A percentile compares a stretch with the other conserved stretches of the same genome.
phyloP scores from a whole-genome alignment of 2,329 filamentous ascomycete species.

The Aspergillus floridensis region DNA sequence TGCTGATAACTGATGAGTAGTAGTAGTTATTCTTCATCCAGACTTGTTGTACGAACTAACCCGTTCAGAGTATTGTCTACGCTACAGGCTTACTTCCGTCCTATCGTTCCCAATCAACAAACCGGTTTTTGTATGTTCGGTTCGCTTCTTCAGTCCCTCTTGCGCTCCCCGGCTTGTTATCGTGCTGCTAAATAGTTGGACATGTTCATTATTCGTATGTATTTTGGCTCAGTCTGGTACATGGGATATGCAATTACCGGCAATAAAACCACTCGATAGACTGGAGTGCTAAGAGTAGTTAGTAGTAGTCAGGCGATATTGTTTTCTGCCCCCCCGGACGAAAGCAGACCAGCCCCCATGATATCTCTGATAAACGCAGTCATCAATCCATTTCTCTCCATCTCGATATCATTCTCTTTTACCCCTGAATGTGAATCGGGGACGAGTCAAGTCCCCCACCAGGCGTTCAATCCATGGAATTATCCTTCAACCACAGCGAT shows the following conservation, averaged over 20 bases:
- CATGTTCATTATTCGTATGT: no score
- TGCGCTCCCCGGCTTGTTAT: not conserved
- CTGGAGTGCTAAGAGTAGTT: not conserved
- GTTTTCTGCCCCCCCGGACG: not conserved
- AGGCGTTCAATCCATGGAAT: not conserved
- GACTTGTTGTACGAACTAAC: not conserved
- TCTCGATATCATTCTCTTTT: not conserved
- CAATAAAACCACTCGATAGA: not conserved
- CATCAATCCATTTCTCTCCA: not conserved
- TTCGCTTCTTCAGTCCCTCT: not conserved
- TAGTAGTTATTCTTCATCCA: not conserved
- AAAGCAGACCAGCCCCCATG: not conserved
- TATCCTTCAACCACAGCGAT: not conserved
- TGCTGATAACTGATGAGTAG: not conserved
- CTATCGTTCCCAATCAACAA: conserved; percentile 1
- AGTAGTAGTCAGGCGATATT: no score
- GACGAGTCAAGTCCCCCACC: not conserved
- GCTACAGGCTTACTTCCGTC: not conserved
- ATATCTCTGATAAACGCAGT: not conserved
- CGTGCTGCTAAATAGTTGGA: not conserved
- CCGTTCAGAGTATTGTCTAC: conserved; percentile 6
- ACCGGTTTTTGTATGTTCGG: conserved; percentile 4
- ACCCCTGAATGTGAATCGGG: not conserved
- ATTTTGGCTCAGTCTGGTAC: not conserved
- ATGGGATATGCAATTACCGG: not conserved